These are phyloP conservation scores for Rhizopus stolonifer DNA, from an alignment of 371 early-diverging fungal genomes.

Conservation along the genomic window DNA sequence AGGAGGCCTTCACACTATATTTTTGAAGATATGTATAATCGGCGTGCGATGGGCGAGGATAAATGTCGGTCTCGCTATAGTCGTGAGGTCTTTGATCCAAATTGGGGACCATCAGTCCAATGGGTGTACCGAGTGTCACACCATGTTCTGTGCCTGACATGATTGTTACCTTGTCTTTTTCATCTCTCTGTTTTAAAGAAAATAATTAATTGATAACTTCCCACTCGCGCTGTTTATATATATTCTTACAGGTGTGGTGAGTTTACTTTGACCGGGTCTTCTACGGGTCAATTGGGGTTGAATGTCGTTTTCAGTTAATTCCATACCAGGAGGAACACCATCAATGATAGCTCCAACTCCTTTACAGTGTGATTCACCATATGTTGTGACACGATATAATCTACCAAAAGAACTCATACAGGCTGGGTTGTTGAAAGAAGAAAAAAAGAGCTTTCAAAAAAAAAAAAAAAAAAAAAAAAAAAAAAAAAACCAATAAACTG, in stretches of 20 bases:
- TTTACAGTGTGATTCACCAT: slow-evolving; percentile 97
- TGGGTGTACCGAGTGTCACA: slow-evolving; percentile 92
- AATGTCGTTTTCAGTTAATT: slow-evolving; percentile 86
- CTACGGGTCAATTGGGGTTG: slow-evolving; percentile 91
- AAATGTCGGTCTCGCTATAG: slow-evolving; percentile 90
- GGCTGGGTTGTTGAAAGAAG: neutral
- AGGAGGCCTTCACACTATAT: slow-evolving; percentile 93
- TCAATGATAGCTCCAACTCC: slow-evolving; percentile 96
- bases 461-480: slow-evolving; percentile 11
- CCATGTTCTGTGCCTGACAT: slow-evolving; percentile 94
- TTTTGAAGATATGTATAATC: slow-evolving; percentile 96
- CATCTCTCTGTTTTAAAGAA: slow-evolving; percentile 18
- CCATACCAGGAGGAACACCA: slow-evolving; percentile 93
- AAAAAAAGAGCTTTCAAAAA: slow-evolving; percentile 13
- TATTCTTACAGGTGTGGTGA: slow-evolving; percentile 87
- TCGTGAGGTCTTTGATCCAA: slow-evolving; percentile 95
- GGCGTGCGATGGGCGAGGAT: slow-evolving; percentile 95
- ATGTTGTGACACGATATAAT: slow-evolving; percentile 89
- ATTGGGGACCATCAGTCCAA: slow-evolving; percentile 90
- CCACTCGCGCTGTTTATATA: too few species aligned
- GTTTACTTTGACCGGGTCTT: slow-evolving; percentile 92
- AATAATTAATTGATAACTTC: too few species aligned
- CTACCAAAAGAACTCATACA: slow-evolving; percentile 82
- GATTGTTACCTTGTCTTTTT: slow-evolving; percentile 70
- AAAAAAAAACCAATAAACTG: slow-evolving; percentile 3